phyloP scores from a whole-genome alignment of 2,329 filamentous ascomycete species.

The Aspergillus sp. region DNA sequence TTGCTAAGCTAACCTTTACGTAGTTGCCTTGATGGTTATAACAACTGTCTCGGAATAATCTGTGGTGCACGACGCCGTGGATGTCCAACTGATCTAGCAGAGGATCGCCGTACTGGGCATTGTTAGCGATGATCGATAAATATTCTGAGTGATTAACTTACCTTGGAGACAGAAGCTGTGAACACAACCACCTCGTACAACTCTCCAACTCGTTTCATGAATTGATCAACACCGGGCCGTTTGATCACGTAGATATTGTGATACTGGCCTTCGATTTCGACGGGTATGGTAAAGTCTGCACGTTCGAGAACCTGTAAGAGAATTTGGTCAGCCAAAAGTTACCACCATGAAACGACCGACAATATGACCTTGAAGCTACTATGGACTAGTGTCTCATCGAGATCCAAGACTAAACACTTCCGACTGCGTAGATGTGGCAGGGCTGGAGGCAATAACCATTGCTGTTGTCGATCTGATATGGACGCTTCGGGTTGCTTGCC shows the following conservation, averaged over 20 bases:
- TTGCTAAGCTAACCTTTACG: slow-evolving; percentile 69
- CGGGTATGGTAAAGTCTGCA: slow-evolving; percentile 97
- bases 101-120: slow-evolving; percentile 83
- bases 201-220: slow-evolving; percentile 98
- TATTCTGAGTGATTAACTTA: slow-evolving; percentile 48
- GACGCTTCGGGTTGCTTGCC: slow-evolving; percentile 40
- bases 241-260: slow-evolving; percentile 99
- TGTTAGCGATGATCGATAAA: slow-evolving; percentile 17
- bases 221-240: slow-evolving; percentile 95
- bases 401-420: slow-evolving; percentile 92
- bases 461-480: slow-evolving; percentile 56
- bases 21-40: slow-evolving; percentile 99
- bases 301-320: slow-evolving; percentile 82
- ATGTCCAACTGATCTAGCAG: slow-evolving; percentile 96
- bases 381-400: slow-evolving; percentile 96
- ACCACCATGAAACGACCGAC: background rate
- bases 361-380: slow-evolving; percentile 91
- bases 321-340: slow-evolving; percentile 8
- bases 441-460: slow-evolving; percentile 81
- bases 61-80: slow-evolving; percentile 93
- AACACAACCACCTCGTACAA: slow-evolving; percentile 98
- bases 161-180: slow-evolving; percentile 97
- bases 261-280: slow-evolving; percentile 98
- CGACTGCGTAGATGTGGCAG: slow-evolving; percentile 78
- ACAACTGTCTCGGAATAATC: slow-evolving; percentile 96